A percentile compares a stretch with the other conserved stretches of the same genome.
phyloP scores from a whole-genome alignment of 768 basidiomycete species.

The Sarcomyxa edulis region DNA sequence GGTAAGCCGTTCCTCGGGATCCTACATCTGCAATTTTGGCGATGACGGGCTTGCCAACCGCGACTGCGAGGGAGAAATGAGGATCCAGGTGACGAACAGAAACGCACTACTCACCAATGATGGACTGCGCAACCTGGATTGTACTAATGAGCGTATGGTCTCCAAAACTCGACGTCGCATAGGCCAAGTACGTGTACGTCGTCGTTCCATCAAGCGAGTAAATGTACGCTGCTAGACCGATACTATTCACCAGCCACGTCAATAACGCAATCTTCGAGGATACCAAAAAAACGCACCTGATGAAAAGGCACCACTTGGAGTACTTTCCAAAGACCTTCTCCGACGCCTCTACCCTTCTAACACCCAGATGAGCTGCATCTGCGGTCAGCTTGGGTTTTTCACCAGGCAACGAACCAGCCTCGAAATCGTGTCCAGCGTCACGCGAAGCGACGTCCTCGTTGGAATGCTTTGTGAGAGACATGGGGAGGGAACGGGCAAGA shows the following conservation, averaged over 20 bases:
- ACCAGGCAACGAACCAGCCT: too few species aligned
- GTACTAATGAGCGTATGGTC: slow-evolving; percentile 51
- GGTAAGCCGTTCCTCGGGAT: slow-evolving; percentile 62
- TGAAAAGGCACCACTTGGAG: slow-evolving; percentile 55
- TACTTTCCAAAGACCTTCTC: slow-evolving; percentile 47
- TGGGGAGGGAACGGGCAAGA: too few species aligned
- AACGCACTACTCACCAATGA: slow-evolving; percentile 37
- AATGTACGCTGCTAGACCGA: slow-evolving; percentile 69
- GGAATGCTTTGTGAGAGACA: too few species aligned
- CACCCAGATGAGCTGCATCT: slow-evolving; percentile 31
- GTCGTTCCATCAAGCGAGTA: slow-evolving; percentile 73
- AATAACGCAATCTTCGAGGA: neutral
- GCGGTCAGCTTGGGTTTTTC: too few species aligned
- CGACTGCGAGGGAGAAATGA: slow-evolving; percentile 22
- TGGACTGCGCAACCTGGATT: slow-evolving; percentile 48
- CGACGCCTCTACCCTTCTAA: slow-evolving; percentile 44
- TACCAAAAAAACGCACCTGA: slow-evolving; percentile 35
- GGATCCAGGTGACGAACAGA: neutral
- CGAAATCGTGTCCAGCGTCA: too few species aligned
- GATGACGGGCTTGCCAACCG: slow-evolving; percentile 59
- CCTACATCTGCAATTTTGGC: slow-evolving; percentile 71
- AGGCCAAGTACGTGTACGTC: slow-evolving; percentile 59
- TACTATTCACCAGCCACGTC: slow-evolving; percentile 23
- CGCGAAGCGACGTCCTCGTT: too few species aligned
- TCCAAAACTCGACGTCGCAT: slow-evolving; percentile 48